Percentiles rank a stretch among this genome's conserved stretches.
These are phyloP conservation scores for Cladosporium sp. DNA, from an alignment of 2,329 filamentous ascomycete genomes.

Conservation along the genomic window DNA sequence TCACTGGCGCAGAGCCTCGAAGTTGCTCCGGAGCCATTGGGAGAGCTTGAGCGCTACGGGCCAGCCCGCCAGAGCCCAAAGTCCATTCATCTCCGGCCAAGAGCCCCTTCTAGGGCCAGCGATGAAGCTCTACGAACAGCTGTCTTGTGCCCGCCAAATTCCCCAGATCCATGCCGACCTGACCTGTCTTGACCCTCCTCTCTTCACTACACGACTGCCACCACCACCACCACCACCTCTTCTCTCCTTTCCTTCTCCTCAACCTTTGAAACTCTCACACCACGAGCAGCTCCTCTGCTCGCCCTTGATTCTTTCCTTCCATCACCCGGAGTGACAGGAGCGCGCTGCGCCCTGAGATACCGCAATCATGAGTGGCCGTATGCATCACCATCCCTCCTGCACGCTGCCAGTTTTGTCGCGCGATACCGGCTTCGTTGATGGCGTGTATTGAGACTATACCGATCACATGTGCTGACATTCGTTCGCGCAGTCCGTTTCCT, in stretches of 20 bases:
- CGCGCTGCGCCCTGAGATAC: conserved; percentile 9
- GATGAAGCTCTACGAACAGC: conserved; percentile 11
- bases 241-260: conserved; percentile 22
- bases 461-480: conserved; percentile 14
- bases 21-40: no score
- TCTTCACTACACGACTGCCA: conserved; percentile 7
- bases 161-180: not conserved
- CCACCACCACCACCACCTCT: conserved; percentile 1
- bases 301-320: conserved; percentile 9
- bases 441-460: no score
- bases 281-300: conserved; percentile 7
- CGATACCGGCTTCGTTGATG: not conserved
- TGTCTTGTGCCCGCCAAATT: conserved; percentile 11
- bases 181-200: conserved; percentile 22
- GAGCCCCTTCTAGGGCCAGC: conserved; percentile 1
- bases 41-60: no score
- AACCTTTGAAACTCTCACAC: not conserved
- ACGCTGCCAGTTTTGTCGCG: no score
- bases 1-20: no score
- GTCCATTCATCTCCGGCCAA: not conserved
- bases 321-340: conserved; percentile 14
- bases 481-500: conserved; percentile 80
- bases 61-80: no score
- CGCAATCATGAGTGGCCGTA: conserved; percentile 54
- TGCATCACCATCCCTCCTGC: conserved; percentile 36